Conservation (phyloP, 768 basidiomycete species). For the Lactarius psammicola region DNA sequence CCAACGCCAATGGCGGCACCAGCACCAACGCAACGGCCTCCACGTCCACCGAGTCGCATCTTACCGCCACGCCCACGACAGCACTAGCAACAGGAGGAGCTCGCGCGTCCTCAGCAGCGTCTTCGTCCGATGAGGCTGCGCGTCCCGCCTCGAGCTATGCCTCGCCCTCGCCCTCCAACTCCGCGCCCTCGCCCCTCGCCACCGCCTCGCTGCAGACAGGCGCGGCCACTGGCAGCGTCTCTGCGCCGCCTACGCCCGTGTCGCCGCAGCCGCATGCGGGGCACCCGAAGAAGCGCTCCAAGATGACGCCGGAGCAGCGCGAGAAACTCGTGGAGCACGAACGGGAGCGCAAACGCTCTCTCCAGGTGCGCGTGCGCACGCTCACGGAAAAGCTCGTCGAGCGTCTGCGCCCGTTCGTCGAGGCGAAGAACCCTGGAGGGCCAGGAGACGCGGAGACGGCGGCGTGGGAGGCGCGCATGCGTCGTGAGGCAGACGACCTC, state of each 20-base stretch:
- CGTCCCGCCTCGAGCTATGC: not conserved
- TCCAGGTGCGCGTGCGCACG: slow-evolving; percentile 72
- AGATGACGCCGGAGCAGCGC: slow-evolving; percentile 77
- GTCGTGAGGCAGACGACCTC: slow-evolving; percentile 86
- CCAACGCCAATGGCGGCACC: slow-evolving; percentile 29
- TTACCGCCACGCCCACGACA: not conserved
- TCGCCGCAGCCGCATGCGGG: too few relatives aligned
- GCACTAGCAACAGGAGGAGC: slow-evolving; percentile 4
- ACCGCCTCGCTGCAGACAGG: slow-evolving; percentile 1
- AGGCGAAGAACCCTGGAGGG: slow-evolving; percentile 79
- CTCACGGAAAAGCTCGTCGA: slow-evolving; percentile 81
- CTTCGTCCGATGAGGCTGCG: slow-evolving; percentile 7
- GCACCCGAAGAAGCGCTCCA: slow-evolving; percentile 42
- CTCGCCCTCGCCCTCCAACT: not conserved
- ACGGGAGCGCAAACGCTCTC: slow-evolving; percentile 70
- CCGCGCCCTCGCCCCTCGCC: not conserved
- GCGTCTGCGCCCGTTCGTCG: slow-evolving; percentile 84
- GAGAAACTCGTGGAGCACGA: slow-evolving; percentile 83
- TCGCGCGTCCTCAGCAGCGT: not conserved
- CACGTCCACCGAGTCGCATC: not conserved
- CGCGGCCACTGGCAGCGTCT: slow-evolving; percentile 18
- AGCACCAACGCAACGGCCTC: slow-evolving; percentile 30
- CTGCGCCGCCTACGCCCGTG: slow-evolving; percentile 13
- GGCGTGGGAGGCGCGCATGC: slow-evolving; percentile 74
- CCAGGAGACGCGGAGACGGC: slow-evolving; percentile 81